Conservation (phyloP, 108 stramenopile genomes). For the Cyclotella sp. region DNA sequence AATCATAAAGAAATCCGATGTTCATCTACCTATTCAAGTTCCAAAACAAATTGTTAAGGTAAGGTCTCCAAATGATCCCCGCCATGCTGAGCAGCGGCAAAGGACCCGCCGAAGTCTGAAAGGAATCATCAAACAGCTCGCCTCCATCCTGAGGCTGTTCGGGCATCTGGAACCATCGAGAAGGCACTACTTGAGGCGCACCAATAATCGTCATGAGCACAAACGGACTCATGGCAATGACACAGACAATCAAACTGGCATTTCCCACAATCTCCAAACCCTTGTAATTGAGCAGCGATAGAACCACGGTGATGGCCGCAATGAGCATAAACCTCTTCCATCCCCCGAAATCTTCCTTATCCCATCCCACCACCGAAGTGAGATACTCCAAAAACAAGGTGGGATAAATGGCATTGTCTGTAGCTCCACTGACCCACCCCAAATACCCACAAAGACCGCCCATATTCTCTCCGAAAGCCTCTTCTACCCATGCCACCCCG, state of each 20-base stretch:
- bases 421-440: conserved; percentile 33
- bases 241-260: conserved; percentile 77
- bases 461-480: conserved; percentile 76
- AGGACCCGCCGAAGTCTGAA: conserved; percentile 46
- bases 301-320: conserved; percentile 54
- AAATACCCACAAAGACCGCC: conserved; percentile 91
- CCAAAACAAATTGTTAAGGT: conserved; percentile 96
- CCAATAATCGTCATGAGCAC: conserved; percentile 80
- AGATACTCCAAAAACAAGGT: conserved; percentile 37
- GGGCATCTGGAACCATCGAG: conserved; percentile 83
- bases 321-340: conserved; percentile 18
- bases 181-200: conserved; percentile 69
- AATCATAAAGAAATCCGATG: too few species aligned
- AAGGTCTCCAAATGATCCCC: conserved; percentile 90
- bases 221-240: conserved; percentile 93
- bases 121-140: conserved; percentile 55
- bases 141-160: conserved; percentile 36
- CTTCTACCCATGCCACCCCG: conserved; percentile 78
- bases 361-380: conserved; percentile 48
- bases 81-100: conserved; percentile 55
- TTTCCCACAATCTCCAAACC: conserved; percentile 90
- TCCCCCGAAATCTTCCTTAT: not conserved
- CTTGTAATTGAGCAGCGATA: conserved; percentile 87
- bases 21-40: too few species aligned
- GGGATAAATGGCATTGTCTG: conserved; percentile 48